phyloP scores from a whole-genome alignment of 345 rosid genomes.

The Pistacia integerrima region DNA sequence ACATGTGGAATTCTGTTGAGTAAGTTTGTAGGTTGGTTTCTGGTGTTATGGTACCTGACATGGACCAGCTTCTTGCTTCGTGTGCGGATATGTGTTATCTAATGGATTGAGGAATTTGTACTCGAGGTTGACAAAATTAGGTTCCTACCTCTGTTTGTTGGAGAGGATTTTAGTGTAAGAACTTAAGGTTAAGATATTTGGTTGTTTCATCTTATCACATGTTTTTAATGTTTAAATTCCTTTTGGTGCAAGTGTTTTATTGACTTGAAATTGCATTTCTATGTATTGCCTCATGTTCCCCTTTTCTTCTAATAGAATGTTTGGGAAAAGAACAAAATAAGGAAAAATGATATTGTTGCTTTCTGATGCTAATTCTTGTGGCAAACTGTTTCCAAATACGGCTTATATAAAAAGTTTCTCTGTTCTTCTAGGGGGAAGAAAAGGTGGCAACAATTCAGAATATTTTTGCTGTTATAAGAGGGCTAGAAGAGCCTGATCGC shows the following conservation, averaged over 20 bases:
- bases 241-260: neutral
- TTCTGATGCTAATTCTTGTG: neutral
- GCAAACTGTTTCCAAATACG: slow-evolving; percentile 11
- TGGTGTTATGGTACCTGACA: slow-evolving; percentile 3
- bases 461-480: slow-evolving; percentile 71
- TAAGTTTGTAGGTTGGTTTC: slow-evolving; percentile 13
- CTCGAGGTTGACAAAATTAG: neutral
- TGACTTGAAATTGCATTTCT: neutral
- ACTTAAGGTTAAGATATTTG: neutral
- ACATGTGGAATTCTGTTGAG: neutral
- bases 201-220: neutral
- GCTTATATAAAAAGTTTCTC: slow-evolving; percentile 19
- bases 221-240: neutral
- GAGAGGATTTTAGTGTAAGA: neutral
- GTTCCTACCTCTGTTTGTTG: neutral
- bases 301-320: no score
- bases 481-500: slow-evolving; percentile 79
- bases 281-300: neutral
- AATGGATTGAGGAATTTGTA: neutral
- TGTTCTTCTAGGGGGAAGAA: slow-evolving; percentile 64
- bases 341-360: neutral
- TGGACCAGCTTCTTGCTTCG: slow-evolving; percentile 7
- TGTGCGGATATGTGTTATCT: neutral
- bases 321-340: neutral
- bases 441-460: slow-evolving; percentile 60